Base-by-base conservation (phyloP, 495 filamentous ascomycete species). In the Hypoxylon perforatum region DNA sequence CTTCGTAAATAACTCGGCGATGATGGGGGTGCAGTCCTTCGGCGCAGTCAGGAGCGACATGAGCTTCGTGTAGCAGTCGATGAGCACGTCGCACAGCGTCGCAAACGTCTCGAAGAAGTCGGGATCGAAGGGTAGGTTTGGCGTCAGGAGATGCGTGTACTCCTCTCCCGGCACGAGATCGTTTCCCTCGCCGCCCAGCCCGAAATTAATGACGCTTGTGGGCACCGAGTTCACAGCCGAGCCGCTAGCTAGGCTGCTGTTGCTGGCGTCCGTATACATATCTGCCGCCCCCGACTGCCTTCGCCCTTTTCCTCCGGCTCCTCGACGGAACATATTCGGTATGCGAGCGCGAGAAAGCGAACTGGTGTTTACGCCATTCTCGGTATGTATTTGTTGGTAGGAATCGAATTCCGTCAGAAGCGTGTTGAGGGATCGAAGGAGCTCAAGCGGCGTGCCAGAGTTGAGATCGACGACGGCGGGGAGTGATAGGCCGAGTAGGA, bases 21-120 rank as follows among this genome's bases (percentile, higher is more conserved):
- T 86, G 4, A 78, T 77, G 4, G 84, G 81, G 7, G 73, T 77
- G 57, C 92, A 92, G 42, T 88, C 81, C 17, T 78, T 73, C 2
- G 93, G 87, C 0, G 85, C 84, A 23, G 87, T 80, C 39, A 98
- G 80, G 48, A 98, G 80, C 18, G 77, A 79, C 71, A 94, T 79
- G 18, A 98, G 86, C 30, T 88, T 84, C 48, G 88, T 87, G 77
- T 99, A 99, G 69, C 88, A 91, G 69, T 98, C 95, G 65, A 97
- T 96, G 58, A 99, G 78, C 2, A 96, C 91, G 75, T 99, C 96
- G 78, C 95, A 98, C 21, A 99, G 81, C 8, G 95, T 97, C n/a
- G 93, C 90, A 76, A 98, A 98, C 0, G 92, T 96, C 78, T 96
- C 92, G 75, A 93, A 96, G 72, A 96, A 99, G 76, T 99, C 95